Conservation (phyloP, 2,329 filamentous ascomycete species). For the Tetracladium maxilliforme region DNA sequence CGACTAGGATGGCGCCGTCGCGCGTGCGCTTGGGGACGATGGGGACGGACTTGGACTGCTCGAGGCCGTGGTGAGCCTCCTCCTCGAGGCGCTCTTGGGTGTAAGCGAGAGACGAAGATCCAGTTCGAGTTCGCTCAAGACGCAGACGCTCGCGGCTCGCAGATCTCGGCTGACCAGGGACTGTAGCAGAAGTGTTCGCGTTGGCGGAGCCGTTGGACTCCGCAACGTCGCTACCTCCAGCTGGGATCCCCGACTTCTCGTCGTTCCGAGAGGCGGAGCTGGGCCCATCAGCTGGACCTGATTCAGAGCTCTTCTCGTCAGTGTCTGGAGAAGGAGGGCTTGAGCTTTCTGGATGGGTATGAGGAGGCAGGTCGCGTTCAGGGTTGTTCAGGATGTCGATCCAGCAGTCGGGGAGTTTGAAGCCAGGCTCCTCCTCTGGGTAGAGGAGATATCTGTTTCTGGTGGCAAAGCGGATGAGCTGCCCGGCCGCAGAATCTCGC, state of each 20-base stretch:
- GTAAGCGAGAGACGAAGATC: slow-evolving; percentile 16
- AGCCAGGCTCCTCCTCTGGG: slow-evolving; percentile 42
- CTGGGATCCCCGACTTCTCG: too few relatives aligned
- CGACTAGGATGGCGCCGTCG: slow-evolving; percentile 35
- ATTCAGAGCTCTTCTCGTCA: too few relatives aligned
- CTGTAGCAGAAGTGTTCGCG: neutral
- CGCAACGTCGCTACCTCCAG: too few relatives aligned
- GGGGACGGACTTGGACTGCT: slow-evolving; percentile 29
- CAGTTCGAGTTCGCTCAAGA: slow-evolving; percentile 4
- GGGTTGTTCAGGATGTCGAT: slow-evolving; percentile 11
- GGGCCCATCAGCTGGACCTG: too few relatives aligned
- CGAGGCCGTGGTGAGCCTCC: slow-evolving; percentile 19
- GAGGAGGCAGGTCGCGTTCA: too few relatives aligned
- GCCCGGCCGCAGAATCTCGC: slow-evolving; percentile 42
- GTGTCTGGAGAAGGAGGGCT: too few relatives aligned
- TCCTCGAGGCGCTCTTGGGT: slow-evolving; percentile 20
- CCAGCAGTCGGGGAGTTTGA: slow-evolving; percentile 30
- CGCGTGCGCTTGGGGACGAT: slow-evolving; percentile 30
- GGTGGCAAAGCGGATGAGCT: slow-evolving; percentile 38
- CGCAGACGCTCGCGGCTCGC: slow-evolving; percentile 1
- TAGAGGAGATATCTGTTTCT: slow-evolving; percentile 37
- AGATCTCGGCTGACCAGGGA: neutral
- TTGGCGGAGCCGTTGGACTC: slow-evolving; percentile 7
- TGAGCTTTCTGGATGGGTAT: too few relatives aligned
- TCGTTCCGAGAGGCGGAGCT: too few relatives aligned